Percentiles rank a stretch among this genome's conserved stretches.
phyloP scores from a whole-genome alignment of 1,284 basidiomycete genomes.

The Malassezia caprae region DNA sequence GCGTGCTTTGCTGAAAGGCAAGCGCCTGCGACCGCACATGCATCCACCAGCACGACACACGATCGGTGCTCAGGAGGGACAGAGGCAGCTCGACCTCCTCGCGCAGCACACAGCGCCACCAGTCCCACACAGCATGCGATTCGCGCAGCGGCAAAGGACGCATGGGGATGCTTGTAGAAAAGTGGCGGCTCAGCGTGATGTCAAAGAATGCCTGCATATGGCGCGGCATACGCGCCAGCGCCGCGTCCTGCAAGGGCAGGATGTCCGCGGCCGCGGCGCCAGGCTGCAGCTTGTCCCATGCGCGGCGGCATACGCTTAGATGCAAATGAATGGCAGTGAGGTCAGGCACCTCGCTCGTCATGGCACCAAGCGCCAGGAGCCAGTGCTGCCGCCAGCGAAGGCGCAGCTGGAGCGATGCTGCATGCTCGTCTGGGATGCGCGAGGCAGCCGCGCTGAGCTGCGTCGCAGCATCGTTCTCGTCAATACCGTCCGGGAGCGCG shows the following conservation, averaged over 20 bases:
- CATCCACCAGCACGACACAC: conserved; percentile 3
- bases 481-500: conserved; percentile 4
- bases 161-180: conserved; percentile 11
- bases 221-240: not conserved
- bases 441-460: not conserved
- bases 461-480: not conserved
- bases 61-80: not conserved
- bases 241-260: not conserved
- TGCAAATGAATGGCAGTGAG: not conserved
- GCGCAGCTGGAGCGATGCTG: not conserved
- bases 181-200: conserved; percentile 11
- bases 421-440: not conserved
- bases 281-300: not conserved
- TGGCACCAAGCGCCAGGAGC: not conserved
- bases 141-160: not conserved
- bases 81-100: not conserved
- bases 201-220: conserved; percentile 11
- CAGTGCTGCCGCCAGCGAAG: conserved; percentile 7
- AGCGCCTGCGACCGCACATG: not conserved
- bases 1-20: not conserved
- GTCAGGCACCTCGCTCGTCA: not conserved
- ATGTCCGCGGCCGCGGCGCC: not conserved
- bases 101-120: conserved; percentile 1
- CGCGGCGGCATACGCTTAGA: not conserved
- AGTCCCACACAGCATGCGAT: not conserved